A percentile compares a stretch with the other conserved stretches of the same genome.
These are phyloP conservation scores for Gentiana macrophylla DNA, from an alignment of 257 asterid genomes.

Conservation along the genomic window DNA sequence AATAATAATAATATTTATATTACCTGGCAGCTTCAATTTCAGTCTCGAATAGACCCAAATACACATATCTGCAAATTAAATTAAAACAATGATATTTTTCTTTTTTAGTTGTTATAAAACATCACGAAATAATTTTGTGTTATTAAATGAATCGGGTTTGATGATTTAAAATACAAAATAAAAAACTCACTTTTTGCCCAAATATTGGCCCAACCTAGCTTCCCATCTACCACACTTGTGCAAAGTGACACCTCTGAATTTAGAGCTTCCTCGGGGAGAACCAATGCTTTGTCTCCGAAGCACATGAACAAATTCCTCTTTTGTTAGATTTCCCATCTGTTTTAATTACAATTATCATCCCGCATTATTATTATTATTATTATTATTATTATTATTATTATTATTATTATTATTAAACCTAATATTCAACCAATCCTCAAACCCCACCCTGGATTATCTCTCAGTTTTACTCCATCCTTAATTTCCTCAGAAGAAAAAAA, in stretches of 20 bases:
- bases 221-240: constrained; percentile 95
- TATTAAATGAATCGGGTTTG: neutral
- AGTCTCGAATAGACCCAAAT: constrained; percentile 80
- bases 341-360: neutral
- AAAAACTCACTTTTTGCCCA: constrained; percentile 56
- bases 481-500: no score
- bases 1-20: constrained; percentile 1
- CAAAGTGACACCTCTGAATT: constrained; percentile 74
- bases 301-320: constrained; percentile 83
- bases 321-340: constrained; percentile 60
- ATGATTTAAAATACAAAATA: neutral
- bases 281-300: constrained; percentile 76
- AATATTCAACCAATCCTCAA: no score
- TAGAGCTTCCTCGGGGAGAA: constrained; percentile 75
- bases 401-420: no score
- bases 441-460: no score
- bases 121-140: neutral
- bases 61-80: constrained; percentile 46
- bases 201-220: constrained; percentile 68
- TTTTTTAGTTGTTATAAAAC: no score
- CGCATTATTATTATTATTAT: no score
- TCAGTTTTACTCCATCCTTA: no score
- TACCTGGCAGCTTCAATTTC: constrained; percentile 90
- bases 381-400: no score
- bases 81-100: no score